Evolutionary conservation across 768 basidiomycete genomes (phyloP), one percentile per base, ranked within the genome.

Genomic region (Psilocybe sp.): DNA sequence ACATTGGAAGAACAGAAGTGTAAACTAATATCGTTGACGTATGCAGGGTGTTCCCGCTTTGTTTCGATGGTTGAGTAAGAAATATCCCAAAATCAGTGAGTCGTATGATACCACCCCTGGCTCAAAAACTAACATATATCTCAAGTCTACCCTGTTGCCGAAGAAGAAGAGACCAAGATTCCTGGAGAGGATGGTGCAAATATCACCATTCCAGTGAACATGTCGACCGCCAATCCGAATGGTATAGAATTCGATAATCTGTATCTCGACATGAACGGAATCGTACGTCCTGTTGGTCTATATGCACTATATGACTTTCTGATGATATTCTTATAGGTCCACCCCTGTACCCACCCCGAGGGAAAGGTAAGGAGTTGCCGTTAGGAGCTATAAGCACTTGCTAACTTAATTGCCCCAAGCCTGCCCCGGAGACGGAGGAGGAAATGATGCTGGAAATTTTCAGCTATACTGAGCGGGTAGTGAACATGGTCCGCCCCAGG

Each of bases 401-500:
- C 40, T 49, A 37, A 35, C 16, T 46, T 9, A 34, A 18, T 2
- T 31, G 31, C 39, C 39, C 41, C 35, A 59, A 95, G 87, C 94
- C 96, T 33, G 85, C 97, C 5, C 97, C 97, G 0, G 92, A 97
- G 68, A 98, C 94, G 2, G 97, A 99, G 66, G 92, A 94, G 63
- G 94, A 97, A 44, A 99, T 99, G 97, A 99, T 99, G 97, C 63
- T 92, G 5, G 97, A 98, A 67, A 79, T 99, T 31, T 98, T 99
- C 74, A 83, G 79, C 46, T 99, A 99, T 71, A 99, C 97, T 0
- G 93, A 98, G 63, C 81, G 97, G 38, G 89, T 99, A 19, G 94
- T 99, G 19, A 92, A 94, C 66, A 98, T 98, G 96, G 69, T 97
- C 47, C 78, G 97, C 54, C 97, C 97, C 0, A 82, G 97, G 49